These are phyloP conservation scores for Stagonosporopsis tanaceti DNA, from an alignment of 2,329 filamentous ascomycete species.

Conservation along the genomic window DNA sequence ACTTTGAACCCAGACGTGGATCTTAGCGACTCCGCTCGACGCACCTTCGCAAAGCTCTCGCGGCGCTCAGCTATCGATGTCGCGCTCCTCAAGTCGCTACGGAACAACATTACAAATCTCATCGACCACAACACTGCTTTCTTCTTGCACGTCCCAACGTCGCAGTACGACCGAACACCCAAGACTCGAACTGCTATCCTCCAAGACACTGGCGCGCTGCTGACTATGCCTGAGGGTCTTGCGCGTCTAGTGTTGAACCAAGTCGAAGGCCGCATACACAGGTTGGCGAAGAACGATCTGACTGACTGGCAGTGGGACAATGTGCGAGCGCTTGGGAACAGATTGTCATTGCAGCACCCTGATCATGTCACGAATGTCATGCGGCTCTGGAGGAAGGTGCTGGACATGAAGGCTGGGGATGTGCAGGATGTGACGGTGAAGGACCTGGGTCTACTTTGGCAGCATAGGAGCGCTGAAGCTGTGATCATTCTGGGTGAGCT, in stretches of 20 bases:
- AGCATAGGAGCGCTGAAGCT: neutral
- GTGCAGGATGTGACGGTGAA: neutral
- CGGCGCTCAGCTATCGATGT: neutral
- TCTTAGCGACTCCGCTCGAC: neutral
- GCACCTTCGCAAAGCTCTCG: neutral
- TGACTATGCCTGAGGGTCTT: neutral
- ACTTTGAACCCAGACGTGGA: neutral
- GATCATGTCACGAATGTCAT: slow-evolving; percentile 8
- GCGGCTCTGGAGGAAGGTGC: neutral
- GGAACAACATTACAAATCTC: neutral
- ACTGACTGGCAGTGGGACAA: neutral
- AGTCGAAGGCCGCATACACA: neutral
- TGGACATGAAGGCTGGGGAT: neutral
- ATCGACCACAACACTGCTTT: neutral
- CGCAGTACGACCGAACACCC: neutral
- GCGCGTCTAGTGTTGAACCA: neutral
- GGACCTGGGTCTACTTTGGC: slow-evolving; percentile 1
- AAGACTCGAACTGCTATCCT: neutral
- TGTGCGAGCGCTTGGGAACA: neutral
- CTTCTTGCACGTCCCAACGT: slow-evolving; percentile 1
- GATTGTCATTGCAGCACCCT: slow-evolving; percentile 1
- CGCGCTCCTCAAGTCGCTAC: neutral
- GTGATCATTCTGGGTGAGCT: neutral
- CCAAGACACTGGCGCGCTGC: neutral
- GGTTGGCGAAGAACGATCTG: neutral